Evolutionary conservation across 495 filamentous ascomycete genomes (phyloP), one percentile per base, ranked within the genome.

Genomic region (Entonaema liquescens): DNA sequence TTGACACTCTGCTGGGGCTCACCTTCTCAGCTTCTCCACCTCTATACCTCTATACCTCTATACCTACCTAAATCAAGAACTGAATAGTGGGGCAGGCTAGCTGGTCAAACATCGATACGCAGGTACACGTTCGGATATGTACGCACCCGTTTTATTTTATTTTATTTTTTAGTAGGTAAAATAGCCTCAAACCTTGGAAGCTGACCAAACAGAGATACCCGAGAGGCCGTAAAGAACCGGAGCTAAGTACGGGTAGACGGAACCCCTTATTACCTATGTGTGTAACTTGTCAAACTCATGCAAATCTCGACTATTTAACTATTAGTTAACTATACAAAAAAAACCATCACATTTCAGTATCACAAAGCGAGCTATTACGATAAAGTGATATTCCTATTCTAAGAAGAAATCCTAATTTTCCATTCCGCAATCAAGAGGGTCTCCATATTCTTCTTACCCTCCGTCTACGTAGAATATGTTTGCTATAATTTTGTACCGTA

Each of bases 321-420:
- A n/a, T n/a, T n/a, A n/a, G n/a, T n/a, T n/a, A n/a, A n/a, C n/a
- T n/a, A n/a, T n/a, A 19, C 19, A 47, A 21, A 47, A 47, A 2
- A 47, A 21, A 47, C 7, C 6, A 33, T 33, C 6, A 23, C 42
- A 47, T 23, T 21, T 21, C 42, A 19, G 23, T 5, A 2, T 47
- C 17, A 47, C 19, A 9, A 47, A 21, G 19, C 8, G 1, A 5
- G 2, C 9, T 47, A 47, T 47, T 47, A 47, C 19, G 23, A 47
- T 47, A 26, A 26, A 54, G 38, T 52, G 19, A 52, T 29, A 58
- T 40, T 59, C 59, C 59, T 40, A 59, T 66, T 42, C 52, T 59
- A 66, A 66, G 57, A 61, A 59, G 59, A 38, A 57, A 66, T 44
- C 58, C 62, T 57, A 49, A 60, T 64, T 61, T 68, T 42, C 36